A percentile compares a stretch with the other conserved stretches of the same genome.
Evolutionary conservation across 805 yeast species (phyloP).

Genomic region (Wickerhamiella sergipiensis): DNA sequence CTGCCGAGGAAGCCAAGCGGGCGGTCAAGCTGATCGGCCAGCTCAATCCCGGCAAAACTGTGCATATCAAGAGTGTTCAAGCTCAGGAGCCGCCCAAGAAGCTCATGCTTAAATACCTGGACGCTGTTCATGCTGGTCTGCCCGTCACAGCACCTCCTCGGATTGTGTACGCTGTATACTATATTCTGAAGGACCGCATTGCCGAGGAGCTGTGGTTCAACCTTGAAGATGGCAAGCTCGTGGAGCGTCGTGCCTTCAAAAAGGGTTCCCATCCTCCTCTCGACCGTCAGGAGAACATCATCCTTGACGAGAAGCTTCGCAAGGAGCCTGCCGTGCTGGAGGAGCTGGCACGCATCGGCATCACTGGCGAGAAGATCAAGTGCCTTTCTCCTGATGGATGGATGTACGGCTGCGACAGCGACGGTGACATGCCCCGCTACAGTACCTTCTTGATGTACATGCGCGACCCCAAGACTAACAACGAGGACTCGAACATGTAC

Average conservation of each 20-base stretch:
- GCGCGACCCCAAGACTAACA: slow-evolving; percentile 42
- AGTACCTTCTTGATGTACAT: slow-evolving; percentile 66
- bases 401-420: slow-evolving; percentile 73
- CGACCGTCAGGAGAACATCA: slow-evolving; percentile 35
- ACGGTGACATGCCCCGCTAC: slow-evolving; percentile 25
- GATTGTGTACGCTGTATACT: slow-evolving; percentile 55
- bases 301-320: slow-evolving; percentile 10
- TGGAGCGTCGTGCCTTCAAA: slow-evolving; percentile 42
- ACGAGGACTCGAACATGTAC: slow-evolving; percentile 38
- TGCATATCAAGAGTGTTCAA: slow-evolving; percentile 23
- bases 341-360: slow-evolving; percentile 74
- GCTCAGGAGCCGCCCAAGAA: slow-evolving; percentile 61
- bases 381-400: slow-evolving; percentile 29
- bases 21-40: slow-evolving; percentile 19
- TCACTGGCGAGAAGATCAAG: slow-evolving; percentile 11
- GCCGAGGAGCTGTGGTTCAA: slow-evolving; percentile 65
- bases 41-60: slow-evolving; percentile 19
- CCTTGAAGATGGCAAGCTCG: slow-evolving; percentile 45
- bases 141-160: slow-evolving; percentile 47
- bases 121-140: slow-evolving; percentile 44
- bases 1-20: slow-evolving; percentile 19
- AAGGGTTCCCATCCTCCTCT: slow-evolving; percentile 59
- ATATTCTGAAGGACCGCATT: slow-evolving; percentile 32
- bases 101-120: slow-evolving; percentile 51
- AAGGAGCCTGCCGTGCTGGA: slow-evolving; percentile 89